phyloP scores from a whole-genome alignment of 176 grass and related monocot genomes.

The Eragrostis curvula region DNA sequence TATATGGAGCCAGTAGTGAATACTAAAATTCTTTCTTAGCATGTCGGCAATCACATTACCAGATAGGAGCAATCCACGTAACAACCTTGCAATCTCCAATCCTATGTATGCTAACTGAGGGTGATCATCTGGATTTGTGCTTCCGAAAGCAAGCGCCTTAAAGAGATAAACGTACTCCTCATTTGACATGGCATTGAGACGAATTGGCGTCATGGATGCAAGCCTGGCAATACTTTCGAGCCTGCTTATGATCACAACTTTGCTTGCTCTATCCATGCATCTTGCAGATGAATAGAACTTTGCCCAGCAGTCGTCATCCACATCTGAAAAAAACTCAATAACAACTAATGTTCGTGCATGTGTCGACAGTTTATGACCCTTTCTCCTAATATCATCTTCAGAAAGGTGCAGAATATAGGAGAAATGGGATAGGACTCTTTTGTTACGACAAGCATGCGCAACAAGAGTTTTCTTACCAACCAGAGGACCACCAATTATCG shows the following conservation, averaged over 20 bases:
- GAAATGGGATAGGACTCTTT: neutral
- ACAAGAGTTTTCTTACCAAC: slow-evolving; percentile 20
- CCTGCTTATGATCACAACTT: neutral
- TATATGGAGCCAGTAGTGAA: neutral
- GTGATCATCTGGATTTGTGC: neutral
- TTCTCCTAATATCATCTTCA: neutral
- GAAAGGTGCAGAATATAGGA: neutral
- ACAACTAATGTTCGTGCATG: neutral
- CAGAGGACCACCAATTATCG: neutral
- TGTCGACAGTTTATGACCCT: neutral
- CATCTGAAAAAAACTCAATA: neutral
- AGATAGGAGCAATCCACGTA: neutral
- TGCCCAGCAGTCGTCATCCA: neutral
- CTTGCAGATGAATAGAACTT: neutral
- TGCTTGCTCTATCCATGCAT: neutral
- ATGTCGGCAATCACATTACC: neutral
- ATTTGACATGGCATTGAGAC: neutral
- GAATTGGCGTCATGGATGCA: neutral
- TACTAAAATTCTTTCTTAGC: neutral
- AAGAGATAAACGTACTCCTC: neutral
- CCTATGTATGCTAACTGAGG: neutral
- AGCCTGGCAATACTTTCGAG: neutral
- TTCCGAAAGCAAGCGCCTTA: neutral
- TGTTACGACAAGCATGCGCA: neutral
- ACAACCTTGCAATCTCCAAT: neutral